Conservation (phyloP, 2,329 filamentous ascomycete genomes). For the Diaporthe sp. region DNA sequence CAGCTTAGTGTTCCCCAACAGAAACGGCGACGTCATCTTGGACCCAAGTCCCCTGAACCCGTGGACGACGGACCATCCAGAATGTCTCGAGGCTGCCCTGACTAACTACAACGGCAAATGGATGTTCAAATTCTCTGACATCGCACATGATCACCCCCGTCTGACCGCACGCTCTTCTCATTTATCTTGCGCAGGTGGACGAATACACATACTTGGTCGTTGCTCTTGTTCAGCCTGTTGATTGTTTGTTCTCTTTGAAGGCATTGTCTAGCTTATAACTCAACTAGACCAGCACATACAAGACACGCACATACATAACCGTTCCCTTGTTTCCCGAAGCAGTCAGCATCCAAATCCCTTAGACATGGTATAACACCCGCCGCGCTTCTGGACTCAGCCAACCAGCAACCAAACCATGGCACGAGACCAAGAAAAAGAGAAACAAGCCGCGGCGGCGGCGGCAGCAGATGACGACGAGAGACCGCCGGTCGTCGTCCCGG, state of each 20-base stretch:
- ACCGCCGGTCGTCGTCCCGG: conserved; percentile 45
- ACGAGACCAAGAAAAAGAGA: neutral
- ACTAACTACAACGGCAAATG: neutral
- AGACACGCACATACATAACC: neutral
- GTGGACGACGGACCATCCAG: conserved; percentile 3
- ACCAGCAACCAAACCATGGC: conserved; percentile 8
- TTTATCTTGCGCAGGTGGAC: neutral
- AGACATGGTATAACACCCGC: conserved; percentile 28
- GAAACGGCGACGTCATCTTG: conserved; percentile 23
- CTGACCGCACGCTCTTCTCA: neutral
- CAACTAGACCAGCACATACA: neutral
- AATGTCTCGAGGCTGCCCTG: neutral
- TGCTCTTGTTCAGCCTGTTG: neutral
- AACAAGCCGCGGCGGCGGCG: conserved; percentile 1
- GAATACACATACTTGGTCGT: neutral
- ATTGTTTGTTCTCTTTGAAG: neutral
- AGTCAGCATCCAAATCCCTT: conserved; percentile 9
- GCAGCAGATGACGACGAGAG: conserved; percentile 32
- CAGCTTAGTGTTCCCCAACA: conserved; percentile 10
- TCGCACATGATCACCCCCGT: conserved; percentile 12
- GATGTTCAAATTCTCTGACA: conserved; percentile 12
- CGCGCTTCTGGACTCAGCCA: conserved; percentile 18
- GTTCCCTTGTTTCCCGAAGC: neutral
- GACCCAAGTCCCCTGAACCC: neutral
- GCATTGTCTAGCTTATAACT: conserved; percentile 8